Conservation (phyloP, 768 basidiomycete genomes). For the Lyophyllum decastes region DNA sequence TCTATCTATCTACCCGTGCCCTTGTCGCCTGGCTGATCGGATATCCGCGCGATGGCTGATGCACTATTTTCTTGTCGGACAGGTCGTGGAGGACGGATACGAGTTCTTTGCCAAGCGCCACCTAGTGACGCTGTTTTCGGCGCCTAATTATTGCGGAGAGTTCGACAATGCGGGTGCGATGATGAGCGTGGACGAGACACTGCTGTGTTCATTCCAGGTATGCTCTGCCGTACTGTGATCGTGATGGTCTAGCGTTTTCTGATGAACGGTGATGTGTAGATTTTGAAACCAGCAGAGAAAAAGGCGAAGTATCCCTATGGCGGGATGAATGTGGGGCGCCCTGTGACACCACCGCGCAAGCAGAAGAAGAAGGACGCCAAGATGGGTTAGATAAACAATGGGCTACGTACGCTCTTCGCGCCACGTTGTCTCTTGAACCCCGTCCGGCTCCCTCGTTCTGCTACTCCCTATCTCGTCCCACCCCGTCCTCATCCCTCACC, state of each 20-base stretch:
- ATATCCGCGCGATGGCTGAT: neutral
- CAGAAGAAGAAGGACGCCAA: slow-evolving; percentile 95
- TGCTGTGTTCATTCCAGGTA: slow-evolving; percentile 98
- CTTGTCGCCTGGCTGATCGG: neutral
- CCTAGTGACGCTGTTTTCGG: slow-evolving; percentile 95
- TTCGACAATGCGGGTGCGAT: slow-evolving; percentile 99
- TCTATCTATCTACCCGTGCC: neutral
- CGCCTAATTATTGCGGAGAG: slow-evolving; percentile 93
- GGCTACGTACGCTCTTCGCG: slow-evolving; percentile 16
- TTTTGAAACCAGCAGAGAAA: slow-evolving; percentile 99
- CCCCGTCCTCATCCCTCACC: neutral
- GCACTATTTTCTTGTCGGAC: slow-evolving; percentile 1
- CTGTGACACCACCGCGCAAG: slow-evolving; percentile 95
- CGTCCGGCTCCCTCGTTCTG: slow-evolving; percentile 6
- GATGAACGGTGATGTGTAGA: slow-evolving; percentile 47
- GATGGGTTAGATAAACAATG: slow-evolving; percentile 36
- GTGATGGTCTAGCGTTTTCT: neutral
- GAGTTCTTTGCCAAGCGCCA: slow-evolving; percentile 99
- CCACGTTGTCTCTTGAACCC: slow-evolving; percentile 14
- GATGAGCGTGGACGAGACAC: slow-evolving; percentile 99
- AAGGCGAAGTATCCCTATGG: slow-evolving; percentile 92
- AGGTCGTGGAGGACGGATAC: slow-evolving; percentile 99
- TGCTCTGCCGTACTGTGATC: slow-evolving; percentile 5
- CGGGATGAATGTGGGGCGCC: slow-evolving; percentile 83
- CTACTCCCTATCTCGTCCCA: slow-evolving; percentile 9